Evolutionary conservation across 2,329 filamentous ascomycete species (phyloP).

Genomic region (Cercospora canescens): DNA sequence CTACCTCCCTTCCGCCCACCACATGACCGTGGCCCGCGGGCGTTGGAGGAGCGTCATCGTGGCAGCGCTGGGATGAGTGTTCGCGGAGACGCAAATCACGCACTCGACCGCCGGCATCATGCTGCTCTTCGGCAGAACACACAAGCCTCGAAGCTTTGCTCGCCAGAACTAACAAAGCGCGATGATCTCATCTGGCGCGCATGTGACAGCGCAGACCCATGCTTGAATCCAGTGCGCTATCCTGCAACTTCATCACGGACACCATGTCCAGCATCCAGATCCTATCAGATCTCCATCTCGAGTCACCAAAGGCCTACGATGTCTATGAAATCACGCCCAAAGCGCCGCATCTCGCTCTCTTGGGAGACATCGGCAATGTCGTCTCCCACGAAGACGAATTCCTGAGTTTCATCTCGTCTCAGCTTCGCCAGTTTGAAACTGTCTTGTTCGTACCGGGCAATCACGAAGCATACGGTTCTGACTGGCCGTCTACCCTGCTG

Average conservation of each 20-base stretch:
- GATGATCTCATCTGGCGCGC: constrained; percentile 1
- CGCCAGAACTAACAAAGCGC: background rate
- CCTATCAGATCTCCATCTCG: constrained; percentile 61
- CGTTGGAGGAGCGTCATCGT: background rate
- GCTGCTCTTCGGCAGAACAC: background rate
- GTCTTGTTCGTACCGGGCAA: constrained; percentile 59
- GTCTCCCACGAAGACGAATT: constrained; percentile 40
- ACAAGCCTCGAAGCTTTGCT: background rate
- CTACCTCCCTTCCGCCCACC: constrained; percentile 3
- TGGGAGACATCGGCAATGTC: constrained; percentile 58
- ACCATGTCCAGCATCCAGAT: constrained; percentile 35
- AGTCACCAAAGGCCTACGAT: constrained; percentile 52
- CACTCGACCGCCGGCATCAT: background rate
- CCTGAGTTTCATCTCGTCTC: constrained; percentile 49
- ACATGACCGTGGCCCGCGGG: background rate
- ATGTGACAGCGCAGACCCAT: constrained; percentile 1
- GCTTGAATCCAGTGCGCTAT: too few relatives aligned
- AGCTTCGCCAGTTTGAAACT: constrained; percentile 50
- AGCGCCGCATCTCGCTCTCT: constrained; percentile 55
- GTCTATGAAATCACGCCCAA: constrained; percentile 49
- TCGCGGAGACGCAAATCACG: background rate
- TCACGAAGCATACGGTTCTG: constrained; percentile 54
- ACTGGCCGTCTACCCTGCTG: constrained; percentile 37
- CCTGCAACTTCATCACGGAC: background rate
- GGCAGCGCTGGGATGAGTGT: background rate